phyloP scores from a whole-genome alignment of 768 basidiomycete species.

The Tulasnella sp. region DNA sequence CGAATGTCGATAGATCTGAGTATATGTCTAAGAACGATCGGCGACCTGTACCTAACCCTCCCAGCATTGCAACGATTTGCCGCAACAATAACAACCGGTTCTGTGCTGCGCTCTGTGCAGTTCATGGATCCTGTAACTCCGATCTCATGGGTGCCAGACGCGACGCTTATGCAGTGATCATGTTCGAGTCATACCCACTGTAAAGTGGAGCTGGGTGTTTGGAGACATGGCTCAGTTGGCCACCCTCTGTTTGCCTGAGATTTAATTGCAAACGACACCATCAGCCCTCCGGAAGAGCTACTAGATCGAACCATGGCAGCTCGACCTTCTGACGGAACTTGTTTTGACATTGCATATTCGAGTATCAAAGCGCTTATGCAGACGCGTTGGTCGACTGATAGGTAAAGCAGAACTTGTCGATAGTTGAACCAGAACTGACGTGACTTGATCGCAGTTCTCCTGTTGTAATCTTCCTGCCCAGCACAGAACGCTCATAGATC shows the following conservation, averaged over 20 bases:
- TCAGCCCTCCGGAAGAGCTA: slow-evolving; percentile 35
- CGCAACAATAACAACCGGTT: slow-evolving; percentile 36
- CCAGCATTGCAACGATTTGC: slow-evolving; percentile 31
- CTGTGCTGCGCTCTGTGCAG: slow-evolving; percentile 47
- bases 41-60: slow-evolving; percentile 35
- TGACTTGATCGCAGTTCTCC: too few species aligned
- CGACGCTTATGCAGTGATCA: slow-evolving; percentile 46
- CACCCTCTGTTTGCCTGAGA: neutral
- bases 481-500: too few species aligned
- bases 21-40: slow-evolving; percentile 38
- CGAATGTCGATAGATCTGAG: slow-evolving; percentile 32
- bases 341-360: slow-evolving; percentile 34
- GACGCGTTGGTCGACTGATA: slow-evolving; percentile 38
- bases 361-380: slow-evolving; percentile 33
- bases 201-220: neutral
- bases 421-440: too few species aligned
- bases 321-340: slow-evolving; percentile 30
- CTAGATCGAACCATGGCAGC: slow-evolving; percentile 30
- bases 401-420: slow-evolving; percentile 24
- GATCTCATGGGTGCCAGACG: slow-evolving; percentile 23
- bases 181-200: slow-evolving; percentile 29
- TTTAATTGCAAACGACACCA: slow-evolving; percentile 41
- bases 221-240: neutral
- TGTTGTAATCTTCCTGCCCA: too few species aligned
- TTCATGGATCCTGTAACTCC: slow-evolving; percentile 41